These are phyloP conservation scores for Boletus huronensis DNA, from an alignment of 768 basidiomycete genomes.

Conservation along the genomic window DNA sequence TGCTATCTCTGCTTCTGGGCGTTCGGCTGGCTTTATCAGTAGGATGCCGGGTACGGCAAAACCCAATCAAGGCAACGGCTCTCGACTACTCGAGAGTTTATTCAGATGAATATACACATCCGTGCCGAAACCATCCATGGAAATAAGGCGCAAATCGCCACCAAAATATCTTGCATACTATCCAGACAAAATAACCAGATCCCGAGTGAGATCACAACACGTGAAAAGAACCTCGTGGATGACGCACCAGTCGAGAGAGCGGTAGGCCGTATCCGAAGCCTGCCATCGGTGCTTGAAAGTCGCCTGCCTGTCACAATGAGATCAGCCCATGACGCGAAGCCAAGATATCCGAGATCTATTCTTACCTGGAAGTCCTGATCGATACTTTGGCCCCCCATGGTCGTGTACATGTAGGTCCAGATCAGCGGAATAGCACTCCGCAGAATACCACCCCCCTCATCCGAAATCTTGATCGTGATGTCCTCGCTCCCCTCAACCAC, in stretches of 20 bases:
- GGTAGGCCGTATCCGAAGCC: conserved; percentile 95
- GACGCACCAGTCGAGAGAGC: conserved; percentile 77
- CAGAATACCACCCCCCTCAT: conserved; percentile 92
- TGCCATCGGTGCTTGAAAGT: conserved; percentile 98
- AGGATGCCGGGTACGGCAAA: too few relatives aligned
- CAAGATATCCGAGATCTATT: neutral
- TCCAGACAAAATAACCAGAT: neutral
- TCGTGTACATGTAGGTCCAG: conserved; percentile 99
- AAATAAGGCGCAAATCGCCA: conserved; percentile 85
- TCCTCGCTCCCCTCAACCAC: conserved; percentile 98
- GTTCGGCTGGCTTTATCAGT: neutral
- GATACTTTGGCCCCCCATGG: conserved; percentile 67
- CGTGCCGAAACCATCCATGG: conserved; percentile 95
- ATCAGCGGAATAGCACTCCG: conserved; percentile 84
- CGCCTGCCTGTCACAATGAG: conserved; percentile 49
- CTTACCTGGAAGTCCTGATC: conserved; percentile 63
- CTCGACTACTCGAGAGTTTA: conserved; percentile 77
- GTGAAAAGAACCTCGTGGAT: neutral
- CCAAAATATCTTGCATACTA: conserved; percentile 95
- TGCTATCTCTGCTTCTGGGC: neutral
- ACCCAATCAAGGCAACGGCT: conserved; percentile 56
- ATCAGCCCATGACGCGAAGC: neutral
- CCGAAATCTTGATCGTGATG: conserved; percentile 97
- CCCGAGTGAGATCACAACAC: neutral
- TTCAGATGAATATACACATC: conserved; percentile 92